phyloP scores from a whole-genome alignment of 352 stramenopile genomes.

The Phytophthora quininea region DNA sequence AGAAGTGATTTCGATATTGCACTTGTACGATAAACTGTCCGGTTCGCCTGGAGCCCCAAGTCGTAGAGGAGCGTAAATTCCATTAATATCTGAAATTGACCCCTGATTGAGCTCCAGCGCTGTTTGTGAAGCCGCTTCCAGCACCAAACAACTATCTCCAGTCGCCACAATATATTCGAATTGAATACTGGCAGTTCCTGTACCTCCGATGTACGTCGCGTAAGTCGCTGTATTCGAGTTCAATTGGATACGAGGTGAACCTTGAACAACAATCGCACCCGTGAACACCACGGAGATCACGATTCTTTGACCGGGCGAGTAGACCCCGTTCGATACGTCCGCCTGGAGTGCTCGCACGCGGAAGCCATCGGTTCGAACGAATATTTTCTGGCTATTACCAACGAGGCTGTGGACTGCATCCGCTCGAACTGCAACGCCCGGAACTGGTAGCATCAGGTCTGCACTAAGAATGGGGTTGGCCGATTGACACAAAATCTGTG shows the following conservation, averaged over 20 bases:
- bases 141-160: slow-evolving; percentile 46
- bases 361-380: slow-evolving; percentile 66
- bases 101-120: slow-evolving; percentile 61
- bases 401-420: slow-evolving; percentile 66
- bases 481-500: slow-evolving; percentile 49
- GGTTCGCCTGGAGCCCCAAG: slow-evolving; percentile 35
- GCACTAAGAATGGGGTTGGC: slow-evolving; percentile 38
- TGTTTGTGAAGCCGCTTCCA: slow-evolving; percentile 56
- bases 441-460: slow-evolving; percentile 53
- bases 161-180: slow-evolving; percentile 65
- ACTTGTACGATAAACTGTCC: slow-evolving; percentile 53
- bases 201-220: slow-evolving; percentile 61
- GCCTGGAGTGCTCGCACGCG: slow-evolving; percentile 41
- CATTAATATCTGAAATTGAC: slow-evolving; percentile 50
- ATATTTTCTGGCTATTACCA: slow-evolving; percentile 64
- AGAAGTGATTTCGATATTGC: slow-evolving; percentile 54
- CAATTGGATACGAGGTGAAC: slow-evolving; percentile 50
- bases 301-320: slow-evolving; percentile 65
- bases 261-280: slow-evolving; percentile 50
- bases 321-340: slow-evolving; percentile 49
- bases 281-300: slow-evolving; percentile 60
- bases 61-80: slow-evolving; percentile 53
- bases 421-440: slow-evolving; percentile 46
- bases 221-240: slow-evolving; percentile 50
- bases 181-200: slow-evolving; percentile 40